Conservation (phyloP, 305 asterid species). For the Solanum hybrid region DNA sequence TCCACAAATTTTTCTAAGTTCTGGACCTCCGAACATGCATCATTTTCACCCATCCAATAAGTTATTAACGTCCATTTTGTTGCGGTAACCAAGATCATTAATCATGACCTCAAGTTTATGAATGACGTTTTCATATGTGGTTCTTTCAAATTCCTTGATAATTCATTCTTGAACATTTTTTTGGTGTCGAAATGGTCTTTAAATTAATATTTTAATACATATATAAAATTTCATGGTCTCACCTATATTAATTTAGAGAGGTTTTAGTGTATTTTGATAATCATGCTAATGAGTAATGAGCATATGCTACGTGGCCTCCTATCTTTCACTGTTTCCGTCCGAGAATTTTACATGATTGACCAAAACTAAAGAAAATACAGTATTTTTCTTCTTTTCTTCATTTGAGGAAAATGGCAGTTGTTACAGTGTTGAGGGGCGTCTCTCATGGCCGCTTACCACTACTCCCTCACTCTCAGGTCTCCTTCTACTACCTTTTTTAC, state of each 20-base stretch:
- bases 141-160: too few relatives aligned
- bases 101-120: too few relatives aligned
- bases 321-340: background rate
- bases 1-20: too few relatives aligned
- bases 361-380: background rate
- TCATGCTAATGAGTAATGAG: background rate
- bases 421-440: constrained; percentile 47
- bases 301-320: background rate
- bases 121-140: background rate
- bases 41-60: too few relatives aligned
- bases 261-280: background rate
- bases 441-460: constrained; percentile 34
- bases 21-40: too few relatives aligned
- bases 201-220: too few relatives aligned
- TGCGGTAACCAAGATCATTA: too few relatives aligned
- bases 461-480: constrained; percentile 41
- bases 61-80: too few relatives aligned
- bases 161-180: too few relatives aligned
- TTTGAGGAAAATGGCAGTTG: constrained; percentile 31
- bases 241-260: too few relatives aligned
- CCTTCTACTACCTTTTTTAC: background rate
- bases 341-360: background rate
- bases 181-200: too few relatives aligned
- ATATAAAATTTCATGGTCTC: too few relatives aligned
- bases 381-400: background rate